These are phyloP conservation scores for Carex kokanica DNA, from an alignment of 176 grass and related monocot species.

Conservation along the genomic window DNA sequence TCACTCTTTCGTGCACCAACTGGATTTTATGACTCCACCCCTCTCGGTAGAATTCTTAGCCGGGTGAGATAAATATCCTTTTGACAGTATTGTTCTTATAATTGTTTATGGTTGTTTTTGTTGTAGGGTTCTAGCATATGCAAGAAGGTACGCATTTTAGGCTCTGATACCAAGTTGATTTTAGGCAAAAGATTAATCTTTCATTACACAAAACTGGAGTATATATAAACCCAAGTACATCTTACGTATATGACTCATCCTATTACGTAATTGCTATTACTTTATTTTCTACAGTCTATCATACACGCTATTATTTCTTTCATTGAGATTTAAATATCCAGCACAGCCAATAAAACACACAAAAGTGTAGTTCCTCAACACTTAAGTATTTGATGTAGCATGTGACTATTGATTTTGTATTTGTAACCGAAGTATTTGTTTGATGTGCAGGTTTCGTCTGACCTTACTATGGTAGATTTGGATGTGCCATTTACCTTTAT, in stretches of 20 bases:
- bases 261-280: too few species aligned
- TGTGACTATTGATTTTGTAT: neutral
- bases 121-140: too few species aligned
- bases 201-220: too few species aligned
- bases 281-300: too few species aligned
- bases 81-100: neutral
- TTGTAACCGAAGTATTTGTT: neutral
- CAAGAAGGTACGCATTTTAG: too few species aligned
- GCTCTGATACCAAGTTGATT: too few species aligned
- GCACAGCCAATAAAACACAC: neutral
- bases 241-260: too few species aligned
- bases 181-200: too few species aligned
- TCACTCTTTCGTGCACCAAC: conserved; percentile 81
- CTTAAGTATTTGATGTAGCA: neutral
- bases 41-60: conserved; percentile 86
- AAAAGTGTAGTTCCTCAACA: neutral
- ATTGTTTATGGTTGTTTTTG: neutral
- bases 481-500: conserved; percentile 75
- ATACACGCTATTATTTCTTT: neutral
- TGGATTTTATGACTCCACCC: conserved; percentile 92
- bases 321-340: neutral
- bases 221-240: too few species aligned
- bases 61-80: conserved; percentile 53
- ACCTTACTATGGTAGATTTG: conserved; percentile 84
- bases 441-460: conserved; percentile 67